Evolutionary conservation across 495 filamentous ascomycete genomes (phyloP), one percentile per base, ranked within the genome.

Genomic region (Hypoxylon lienhwacheense): DNA sequence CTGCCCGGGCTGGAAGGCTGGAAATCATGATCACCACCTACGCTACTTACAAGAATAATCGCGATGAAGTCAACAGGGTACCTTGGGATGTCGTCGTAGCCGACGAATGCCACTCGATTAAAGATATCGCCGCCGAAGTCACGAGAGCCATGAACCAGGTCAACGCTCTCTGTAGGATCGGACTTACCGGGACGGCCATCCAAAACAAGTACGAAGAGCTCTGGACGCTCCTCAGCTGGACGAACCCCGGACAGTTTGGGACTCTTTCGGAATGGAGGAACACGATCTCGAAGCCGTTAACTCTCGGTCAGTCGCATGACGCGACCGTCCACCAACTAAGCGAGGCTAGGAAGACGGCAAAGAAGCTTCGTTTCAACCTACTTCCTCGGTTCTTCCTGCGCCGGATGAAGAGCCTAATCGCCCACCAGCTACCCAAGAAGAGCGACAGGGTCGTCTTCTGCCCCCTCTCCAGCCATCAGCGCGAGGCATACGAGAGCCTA

Each of bases 151-250:
- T 98, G 89, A 91, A 95, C 56, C 79, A 90, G 45, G 77, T 97
- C 59, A 98, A 98, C 63, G 82, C 93, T 7, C 81, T 98, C 17
- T 97, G 95, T 62, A 78, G 93, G 16, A 93, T 98, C 48, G 93
- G 93, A 0, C 73, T 98, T 17, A 97, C 95, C 0, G 93, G 93
- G 5, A 98, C 93, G 4, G 95, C 95, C 6, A 97, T 98, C 12
- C 93, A 98, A 53, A 98, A 98, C 67, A 92, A 90, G 58, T 98
- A 98, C 66, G 89, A 96, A 63, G 95, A 98, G 68, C 80, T 98
- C 1, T 98, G 93, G 93, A 93, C 90, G 2, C 76, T 98, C 2
- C 73, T 98, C 8, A 97, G 97, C 70, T 98, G 93, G 93, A 90
- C 91, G 0, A 95, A 96, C 62, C 93, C 93, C 1, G 95, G 93